Base-by-base conservation (phyloP, 305 asterid species). In the Withania somnifera region DNA sequence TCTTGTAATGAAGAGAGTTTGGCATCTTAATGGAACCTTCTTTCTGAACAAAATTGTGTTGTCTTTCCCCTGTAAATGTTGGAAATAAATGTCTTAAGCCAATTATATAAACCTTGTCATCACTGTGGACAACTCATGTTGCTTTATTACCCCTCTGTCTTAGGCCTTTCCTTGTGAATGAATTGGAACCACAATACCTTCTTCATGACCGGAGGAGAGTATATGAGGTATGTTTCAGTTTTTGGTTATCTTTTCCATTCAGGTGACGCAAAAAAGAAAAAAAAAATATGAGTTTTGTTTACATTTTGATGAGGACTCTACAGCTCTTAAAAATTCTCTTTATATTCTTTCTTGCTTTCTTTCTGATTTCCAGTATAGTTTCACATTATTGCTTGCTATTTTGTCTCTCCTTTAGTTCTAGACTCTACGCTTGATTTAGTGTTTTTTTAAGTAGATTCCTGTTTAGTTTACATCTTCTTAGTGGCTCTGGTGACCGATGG, bases 161-260 rank as follows among this genome's bases (percentile, higher is more conserved):
- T 84, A 96, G 98, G 97, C 98, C 98, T 75, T 92, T 90, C 89
- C 97, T 94, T 84, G 98, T 96, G 32, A 96, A 94, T 88, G 97
- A 96, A 85, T 83, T 96, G 94, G 97, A 90, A 81, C 90, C 91
- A 15, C 99, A 97, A 32, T 96, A 91, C 88, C 94, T 94, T 90
- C 98, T 94, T 86, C 98, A 94, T 79, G 98, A 97, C 88, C 88
- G 98, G 82, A 94, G 98, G 90, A 86, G 86, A 87, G 98, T 97
- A 61, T 97, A 94, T 7, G 98, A 97, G 98, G 99, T 97, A 73
- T 77, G 89, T 81, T 83, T 85, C 36, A 50, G 47, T 9, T 84
- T 82, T 81, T 64, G 8, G 56, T 53, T 82, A 80, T 83, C 83
- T 66, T 51, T 15, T 53, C 75, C 24, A 30, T 60, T 36, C 26